Evolutionary conservation across 257 asterid species (phyloP).

Genomic region (Solanum lignicaule): DNA sequence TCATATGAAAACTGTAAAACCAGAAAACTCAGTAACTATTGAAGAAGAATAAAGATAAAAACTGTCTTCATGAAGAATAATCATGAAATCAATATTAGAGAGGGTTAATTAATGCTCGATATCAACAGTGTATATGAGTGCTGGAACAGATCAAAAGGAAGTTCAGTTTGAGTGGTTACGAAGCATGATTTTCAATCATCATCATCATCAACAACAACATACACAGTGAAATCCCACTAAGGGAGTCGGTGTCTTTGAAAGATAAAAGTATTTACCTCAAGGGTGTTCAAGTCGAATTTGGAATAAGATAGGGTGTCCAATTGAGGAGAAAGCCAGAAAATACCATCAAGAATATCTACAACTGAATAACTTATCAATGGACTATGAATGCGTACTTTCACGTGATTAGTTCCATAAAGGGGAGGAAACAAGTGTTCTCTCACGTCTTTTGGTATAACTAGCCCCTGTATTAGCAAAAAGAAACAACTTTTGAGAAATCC

Average conservation of each 20-base stretch:
- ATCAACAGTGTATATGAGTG: not conserved
- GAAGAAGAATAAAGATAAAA: not conserved
- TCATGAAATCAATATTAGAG: not conserved
- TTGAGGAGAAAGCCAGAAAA: slow-evolving; percentile 4
- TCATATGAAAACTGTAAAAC: not conserved
- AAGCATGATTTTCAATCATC: not conserved
- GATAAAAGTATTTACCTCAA: not conserved
- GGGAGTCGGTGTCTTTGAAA: not conserved
- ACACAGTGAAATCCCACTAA: too few relatives aligned
- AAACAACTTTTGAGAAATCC: not conserved
- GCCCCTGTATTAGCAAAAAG: not conserved
- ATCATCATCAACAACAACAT: too few relatives aligned
- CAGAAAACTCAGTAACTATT: not conserved
- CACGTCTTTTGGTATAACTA: not conserved
- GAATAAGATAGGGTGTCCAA: not conserved
- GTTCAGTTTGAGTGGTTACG: not conserved
- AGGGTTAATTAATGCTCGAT: not conserved
- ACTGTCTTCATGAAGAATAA: not conserved
- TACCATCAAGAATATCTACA: not conserved
- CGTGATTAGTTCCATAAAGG: not conserved
- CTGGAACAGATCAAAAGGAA: not conserved
- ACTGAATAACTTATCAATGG: not conserved
- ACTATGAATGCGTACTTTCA: not conserved
- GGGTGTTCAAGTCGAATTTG: not conserved
- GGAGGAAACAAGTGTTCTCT: not conserved